Conservation (phyloP, 306 rosid genomes). For the Pyrus bretschneideri region DNA sequence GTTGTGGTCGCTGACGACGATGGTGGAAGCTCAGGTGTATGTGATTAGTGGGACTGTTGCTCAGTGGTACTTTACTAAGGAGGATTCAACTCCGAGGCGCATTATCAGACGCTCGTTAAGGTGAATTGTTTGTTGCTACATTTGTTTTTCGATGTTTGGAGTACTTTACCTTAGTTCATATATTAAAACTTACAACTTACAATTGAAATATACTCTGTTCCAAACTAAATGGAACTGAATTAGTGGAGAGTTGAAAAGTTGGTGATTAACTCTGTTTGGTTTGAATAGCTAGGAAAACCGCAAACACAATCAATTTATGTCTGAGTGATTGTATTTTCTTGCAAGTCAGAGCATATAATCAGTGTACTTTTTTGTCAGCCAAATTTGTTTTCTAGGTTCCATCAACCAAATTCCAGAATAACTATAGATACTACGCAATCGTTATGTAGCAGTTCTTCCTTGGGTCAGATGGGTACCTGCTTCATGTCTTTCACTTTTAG, state of each 20-base stretch:
- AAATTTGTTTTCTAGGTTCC: neutral
- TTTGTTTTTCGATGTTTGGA: neutral
- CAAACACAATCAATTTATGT: neutral
- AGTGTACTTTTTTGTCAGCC: neutral
- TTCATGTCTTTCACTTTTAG: neutral
- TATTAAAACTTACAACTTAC: neutral
- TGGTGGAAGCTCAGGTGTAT: slow-evolving; percentile 77
- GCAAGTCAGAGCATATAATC: neutral
- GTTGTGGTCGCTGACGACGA: slow-evolving; percentile 74
- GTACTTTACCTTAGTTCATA: neutral
- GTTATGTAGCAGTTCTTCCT: neutral
- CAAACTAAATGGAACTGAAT: neutral
- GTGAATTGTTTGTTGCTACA: slow-evolving; percentile 26
- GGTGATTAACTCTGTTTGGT: neutral
- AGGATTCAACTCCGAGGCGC: slow-evolving; percentile 35
- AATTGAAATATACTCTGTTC: neutral
- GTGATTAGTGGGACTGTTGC: slow-evolving; percentile 85
- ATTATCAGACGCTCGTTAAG: slow-evolving; percentile 67
- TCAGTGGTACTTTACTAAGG: slow-evolving; percentile 85
- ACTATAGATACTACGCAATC: neutral
- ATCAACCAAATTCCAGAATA: neutral
- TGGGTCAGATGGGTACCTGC: neutral
- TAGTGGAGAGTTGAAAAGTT: neutral
- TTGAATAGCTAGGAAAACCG: neutral
- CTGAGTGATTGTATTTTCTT: neutral